Evolutionary conservation across 495 filamentous ascomycete species (phyloP).

Genomic region (Amphirosellinia nigrospora): DNA sequence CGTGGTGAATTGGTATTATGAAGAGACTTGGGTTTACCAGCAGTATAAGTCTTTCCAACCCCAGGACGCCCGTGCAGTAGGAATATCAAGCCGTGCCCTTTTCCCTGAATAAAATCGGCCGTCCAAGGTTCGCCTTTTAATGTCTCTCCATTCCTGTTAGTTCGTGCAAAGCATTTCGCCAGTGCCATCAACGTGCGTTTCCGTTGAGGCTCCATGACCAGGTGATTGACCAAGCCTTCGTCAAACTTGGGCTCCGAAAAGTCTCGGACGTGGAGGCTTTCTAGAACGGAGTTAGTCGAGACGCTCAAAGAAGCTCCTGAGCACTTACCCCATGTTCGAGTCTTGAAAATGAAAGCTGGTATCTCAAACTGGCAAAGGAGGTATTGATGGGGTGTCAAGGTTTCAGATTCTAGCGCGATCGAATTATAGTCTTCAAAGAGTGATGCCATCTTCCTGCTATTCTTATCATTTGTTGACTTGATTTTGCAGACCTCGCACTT

Average conservation of each 20-base stretch:
- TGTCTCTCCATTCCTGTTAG: background rate
- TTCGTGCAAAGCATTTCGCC: background rate
- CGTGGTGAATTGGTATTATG: background rate
- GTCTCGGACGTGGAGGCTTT: background rate
- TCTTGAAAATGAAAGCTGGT: conserved; percentile 27
- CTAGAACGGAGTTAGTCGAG: background rate
- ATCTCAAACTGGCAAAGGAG: conserved; percentile 23
- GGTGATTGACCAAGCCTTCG: background rate
- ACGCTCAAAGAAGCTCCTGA: background rate
- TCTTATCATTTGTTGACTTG: background rate
- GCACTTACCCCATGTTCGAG: conserved; percentile 27
- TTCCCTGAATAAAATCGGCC: conserved; percentile 51
- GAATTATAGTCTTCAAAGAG: background rate
- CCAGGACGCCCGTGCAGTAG: conserved; percentile 61
- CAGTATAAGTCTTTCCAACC: conserved; percentile 58
- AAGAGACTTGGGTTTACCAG: conserved; percentile 26
- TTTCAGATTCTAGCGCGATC: background rate
- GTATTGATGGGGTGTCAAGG: conserved; percentile 23
- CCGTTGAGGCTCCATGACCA: background rate
- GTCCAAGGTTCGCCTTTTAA: conserved; percentile 2
- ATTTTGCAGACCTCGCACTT: background rate
- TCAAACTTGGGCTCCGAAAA: conserved; percentile 1
- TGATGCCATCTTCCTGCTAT: background rate
- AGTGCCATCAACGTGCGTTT: background rate
- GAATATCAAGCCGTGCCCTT: conserved; percentile 57